Conservation (phyloP, 2,329 filamentous ascomycete species). For the Aspergillus calidoustus region DNA sequence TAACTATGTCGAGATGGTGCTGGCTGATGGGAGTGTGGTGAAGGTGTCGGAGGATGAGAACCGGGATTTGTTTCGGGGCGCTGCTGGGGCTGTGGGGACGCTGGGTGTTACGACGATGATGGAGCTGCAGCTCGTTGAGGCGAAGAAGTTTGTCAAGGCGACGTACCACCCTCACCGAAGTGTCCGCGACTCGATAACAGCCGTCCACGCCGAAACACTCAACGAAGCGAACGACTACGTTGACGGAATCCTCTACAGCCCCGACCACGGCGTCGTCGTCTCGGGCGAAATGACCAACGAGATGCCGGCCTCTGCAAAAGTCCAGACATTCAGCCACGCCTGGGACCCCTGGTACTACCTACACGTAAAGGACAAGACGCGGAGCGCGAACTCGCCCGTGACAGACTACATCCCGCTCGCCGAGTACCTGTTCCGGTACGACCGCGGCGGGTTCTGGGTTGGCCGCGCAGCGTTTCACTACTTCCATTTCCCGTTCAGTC, state of each 20-base stretch:
- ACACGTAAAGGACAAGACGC: constrained; percentile 52
- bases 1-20: constrained; percentile 65
- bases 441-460: constrained; percentile 69
- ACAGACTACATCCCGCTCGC: constrained; percentile 37
- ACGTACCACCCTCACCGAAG: constrained; percentile 62
- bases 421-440: constrained; percentile 54
- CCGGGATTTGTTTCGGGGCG: constrained; percentile 62
- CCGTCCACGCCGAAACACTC: constrained; percentile 52
- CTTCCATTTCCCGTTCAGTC: constrained; percentile 65
- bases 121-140: constrained; percentile 60
- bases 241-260: constrained; percentile 69
- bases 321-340: constrained; percentile 59
- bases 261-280: constrained; percentile 62
- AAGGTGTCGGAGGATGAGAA: constrained; percentile 53
- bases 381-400: constrained; percentile 6
- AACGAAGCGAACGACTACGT: constrained; percentile 64
- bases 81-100: constrained; percentile 64
- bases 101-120: constrained; percentile 65
- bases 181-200: constrained; percentile 55
- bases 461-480: constrained; percentile 65
- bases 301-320: constrained; percentile 36
- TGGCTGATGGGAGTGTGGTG: constrained; percentile 61
- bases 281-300: constrained; percentile 61
- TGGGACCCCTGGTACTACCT: constrained; percentile 76
- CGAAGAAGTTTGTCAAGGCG: constrained; percentile 62